phyloP scores from a whole-genome alignment of 2,329 filamentous ascomycete species.

The Aureobasidium zeae region DNA sequence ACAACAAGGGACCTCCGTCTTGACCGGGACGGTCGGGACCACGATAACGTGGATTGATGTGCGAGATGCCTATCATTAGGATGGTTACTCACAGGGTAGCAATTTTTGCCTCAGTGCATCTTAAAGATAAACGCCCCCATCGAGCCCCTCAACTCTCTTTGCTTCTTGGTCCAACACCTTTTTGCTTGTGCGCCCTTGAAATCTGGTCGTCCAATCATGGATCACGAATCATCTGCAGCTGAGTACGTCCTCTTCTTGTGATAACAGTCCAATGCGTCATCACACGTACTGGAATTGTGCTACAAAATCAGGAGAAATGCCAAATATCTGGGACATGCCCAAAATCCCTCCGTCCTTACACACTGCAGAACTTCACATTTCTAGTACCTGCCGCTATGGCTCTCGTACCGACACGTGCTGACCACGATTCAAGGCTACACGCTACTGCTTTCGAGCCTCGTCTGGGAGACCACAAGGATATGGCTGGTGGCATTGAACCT shows the following conservation, averaged over 20 bases:
- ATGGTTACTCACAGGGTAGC: conserved; percentile 7
- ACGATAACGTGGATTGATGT: background rate
- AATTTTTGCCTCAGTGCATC: conserved; percentile 8
- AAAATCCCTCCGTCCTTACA: no score
- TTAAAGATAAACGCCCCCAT: conserved; percentile 7
- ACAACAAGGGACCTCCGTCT: background rate
- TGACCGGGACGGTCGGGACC: conserved; percentile 6
- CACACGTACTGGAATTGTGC: no score
- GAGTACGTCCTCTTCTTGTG: conserved; percentile 3
- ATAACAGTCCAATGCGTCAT: no score
- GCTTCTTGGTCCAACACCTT: conserved; percentile 9
- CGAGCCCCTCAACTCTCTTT: conserved; percentile 1
- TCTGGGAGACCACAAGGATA: conserved; percentile 10
- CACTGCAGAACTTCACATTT: no score
- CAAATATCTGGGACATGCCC: no score
- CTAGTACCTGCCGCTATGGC: no score
- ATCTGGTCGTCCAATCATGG: conserved; percentile 7
- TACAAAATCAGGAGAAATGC: no score
- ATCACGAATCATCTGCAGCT: conserved; percentile 13
- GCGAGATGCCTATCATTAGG: conserved; percentile 6
- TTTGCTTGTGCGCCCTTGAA: conserved; percentile 15
- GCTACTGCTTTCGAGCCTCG: conserved; percentile 14
- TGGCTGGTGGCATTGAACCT: conserved; percentile 14
- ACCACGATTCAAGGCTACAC: conserved; percentile 7
- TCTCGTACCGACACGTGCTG: background rate